Conservation (phyloP, 148 eudicot genomes). For the Linanthus parryae region DNA sequence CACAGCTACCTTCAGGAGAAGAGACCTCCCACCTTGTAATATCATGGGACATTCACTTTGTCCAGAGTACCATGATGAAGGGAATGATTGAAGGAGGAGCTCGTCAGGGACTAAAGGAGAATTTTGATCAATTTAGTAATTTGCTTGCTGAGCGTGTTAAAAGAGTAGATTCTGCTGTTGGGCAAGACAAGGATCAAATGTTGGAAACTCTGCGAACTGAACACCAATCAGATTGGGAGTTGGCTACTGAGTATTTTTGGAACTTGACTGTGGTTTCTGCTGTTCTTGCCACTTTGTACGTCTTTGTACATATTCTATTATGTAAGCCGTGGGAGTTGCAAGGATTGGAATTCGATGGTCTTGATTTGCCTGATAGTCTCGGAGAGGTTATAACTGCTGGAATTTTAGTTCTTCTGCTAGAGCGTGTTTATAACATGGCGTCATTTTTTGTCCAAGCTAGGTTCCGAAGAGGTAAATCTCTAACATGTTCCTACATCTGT, state of each 20-base stretch:
- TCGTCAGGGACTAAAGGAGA: constrained; percentile 74
- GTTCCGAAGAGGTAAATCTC: constrained; percentile 67
- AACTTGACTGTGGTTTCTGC: constrained; percentile 61
- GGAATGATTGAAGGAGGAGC: constrained; percentile 84
- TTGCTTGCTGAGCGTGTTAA: constrained; percentile 50
- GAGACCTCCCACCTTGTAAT: constrained; percentile 57
- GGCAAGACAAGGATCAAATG: constrained; percentile 44
- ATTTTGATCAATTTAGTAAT: constrained; percentile 52
- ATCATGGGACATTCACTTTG: constrained; percentile 69
- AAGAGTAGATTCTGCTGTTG: constrained; percentile 25
- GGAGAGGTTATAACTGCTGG: constrained; percentile 72
- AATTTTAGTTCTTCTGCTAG: constrained; percentile 44
- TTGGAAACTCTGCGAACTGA: constrained; percentile 53
- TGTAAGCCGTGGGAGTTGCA: constrained; percentile 43
- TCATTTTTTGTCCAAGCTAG: constrained; percentile 77
- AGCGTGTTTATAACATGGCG: constrained; percentile 60
- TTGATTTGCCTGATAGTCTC: constrained; percentile 83
- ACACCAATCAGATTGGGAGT: constrained; percentile 61
- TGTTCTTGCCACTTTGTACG: constrained; percentile 35
- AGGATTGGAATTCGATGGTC: constrained; percentile 65
- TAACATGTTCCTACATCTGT: too few species aligned
- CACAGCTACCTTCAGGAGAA: constrained; percentile 51
- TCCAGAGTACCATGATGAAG: constrained; percentile 72
- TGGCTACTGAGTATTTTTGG: constrained; percentile 60
- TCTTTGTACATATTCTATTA: constrained; percentile 55